Evolutionary conservation across 345 rosid genomes (phyloP), one percentile per base, ranked within the genome.

Genomic region (Euphorbia lathyris): DNA sequence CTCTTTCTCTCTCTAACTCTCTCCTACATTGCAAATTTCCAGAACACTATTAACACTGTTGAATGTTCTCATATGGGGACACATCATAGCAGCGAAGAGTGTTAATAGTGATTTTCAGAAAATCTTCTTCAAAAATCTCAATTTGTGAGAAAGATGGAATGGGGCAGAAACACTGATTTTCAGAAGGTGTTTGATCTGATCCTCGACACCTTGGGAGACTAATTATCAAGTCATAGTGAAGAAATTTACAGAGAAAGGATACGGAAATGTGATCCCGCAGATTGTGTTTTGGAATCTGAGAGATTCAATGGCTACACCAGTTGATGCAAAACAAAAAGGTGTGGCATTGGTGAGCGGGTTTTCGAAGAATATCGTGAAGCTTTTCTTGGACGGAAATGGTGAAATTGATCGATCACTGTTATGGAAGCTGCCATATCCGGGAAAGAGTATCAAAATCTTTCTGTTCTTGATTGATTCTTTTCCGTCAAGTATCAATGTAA

Each of bases 221-320:
- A 83, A 88, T 65, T 69, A 86, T 27, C 58, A 83, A 27, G 71
- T 48, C 16, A 87, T 87, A 7, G 66, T 0, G 64, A 86, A 68
- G 68, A 91, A 87, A 67, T 85, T 34, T 9, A 40, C 23, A 13
- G 69, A 81, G 70, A 78, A 75, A 29, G 91, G 93, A 14, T 87
- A 85, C 34, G 82, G 86, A 0, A 70, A 69, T 0, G 87, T 7
- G 3, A 78, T 86, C 11, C 93, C 90, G 20, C 77, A 87, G 66
- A 81, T 78, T 0, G 87, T 87, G 80, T 89, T 87, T 43, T 89
- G 93, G 96, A 87, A 87, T 67, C 52, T 86, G 78, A 83, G 91
- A 68, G 58, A 81, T 12, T 87, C 88, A 0, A 75, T 12, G 13
- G 73, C 88, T 0, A 86, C 87, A 0, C 88, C 89, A 0, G 92